Conservation (phyloP, 495 filamentous ascomycete species). For the Echria macrotheca region DNA sequence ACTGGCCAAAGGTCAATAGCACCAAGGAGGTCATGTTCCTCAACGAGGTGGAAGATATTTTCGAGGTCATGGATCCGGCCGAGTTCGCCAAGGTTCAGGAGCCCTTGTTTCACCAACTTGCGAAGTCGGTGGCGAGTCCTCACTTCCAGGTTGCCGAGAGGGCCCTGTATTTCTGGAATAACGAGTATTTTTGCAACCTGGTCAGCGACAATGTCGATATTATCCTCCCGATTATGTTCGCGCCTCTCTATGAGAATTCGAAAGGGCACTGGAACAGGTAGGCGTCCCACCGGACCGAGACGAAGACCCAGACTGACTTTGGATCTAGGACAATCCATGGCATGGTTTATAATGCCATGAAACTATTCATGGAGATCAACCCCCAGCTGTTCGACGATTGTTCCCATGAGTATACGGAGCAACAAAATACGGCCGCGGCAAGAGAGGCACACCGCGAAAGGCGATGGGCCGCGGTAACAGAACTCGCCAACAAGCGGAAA, state of each 20-base stretch:
- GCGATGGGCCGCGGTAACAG: conserved; percentile 80
- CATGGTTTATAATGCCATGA: conserved; percentile 99
- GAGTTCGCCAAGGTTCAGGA: conserved; percentile 99
- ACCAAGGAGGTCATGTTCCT: conserved; percentile 99
- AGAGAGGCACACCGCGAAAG: conserved; percentile 68
- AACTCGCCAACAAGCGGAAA: conserved; percentile 64
- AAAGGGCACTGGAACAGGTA: conserved; percentile 99
- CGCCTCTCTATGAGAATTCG: conserved; percentile 96
- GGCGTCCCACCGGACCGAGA: conserved; percentile 13
- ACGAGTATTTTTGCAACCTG: conserved; percentile 99
- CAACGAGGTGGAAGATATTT: conserved; percentile 99
- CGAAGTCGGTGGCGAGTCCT: conserved; percentile 95
- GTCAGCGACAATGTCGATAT: conserved; percentile 99
- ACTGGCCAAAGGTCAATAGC: conserved; percentile 99
- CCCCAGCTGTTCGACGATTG: conserved; percentile 98
- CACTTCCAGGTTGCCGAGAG: conserved; percentile 99
- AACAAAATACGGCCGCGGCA: conserved; percentile 80
- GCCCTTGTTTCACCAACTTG: conserved; percentile 91
- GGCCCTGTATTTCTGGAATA: conserved; percentile 99
- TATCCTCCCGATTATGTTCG: conserved; percentile 99
- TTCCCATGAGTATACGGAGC: conserved; percentile 95
- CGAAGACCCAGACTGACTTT: neutral
- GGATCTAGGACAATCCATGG: conserved; percentile 85
- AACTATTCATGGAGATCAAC: conserved; percentile 99
- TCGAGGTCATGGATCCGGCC: conserved; percentile 98